These are phyloP conservation scores for Thelephora ganbajun DNA, from an alignment of 768 basidiomycete species.

Conservation along the genomic window DNA sequence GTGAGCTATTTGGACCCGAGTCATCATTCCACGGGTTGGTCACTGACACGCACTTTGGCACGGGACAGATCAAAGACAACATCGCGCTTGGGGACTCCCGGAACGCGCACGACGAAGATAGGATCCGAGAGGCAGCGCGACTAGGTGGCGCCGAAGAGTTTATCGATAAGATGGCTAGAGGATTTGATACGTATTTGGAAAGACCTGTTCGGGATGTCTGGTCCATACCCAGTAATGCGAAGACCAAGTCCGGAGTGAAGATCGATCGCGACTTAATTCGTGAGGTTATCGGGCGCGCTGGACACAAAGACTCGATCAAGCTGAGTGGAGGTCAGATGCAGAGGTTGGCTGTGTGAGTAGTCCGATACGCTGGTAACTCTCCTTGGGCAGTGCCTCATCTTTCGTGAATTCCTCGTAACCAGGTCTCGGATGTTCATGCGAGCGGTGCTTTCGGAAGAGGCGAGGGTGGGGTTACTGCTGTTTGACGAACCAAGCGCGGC, in stretches of 20 bases:
- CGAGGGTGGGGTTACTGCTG: constrained; percentile 14
- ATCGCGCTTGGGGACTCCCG: constrained; percentile 61
- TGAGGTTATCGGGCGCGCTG: constrained; percentile 27
- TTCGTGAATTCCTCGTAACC: too few relatives aligned
- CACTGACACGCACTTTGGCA: neutral
- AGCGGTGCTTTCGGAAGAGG: constrained; percentile 17
- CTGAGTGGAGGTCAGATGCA: constrained; percentile 73
- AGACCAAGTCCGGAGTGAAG: constrained; percentile 40
- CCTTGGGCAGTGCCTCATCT: too few relatives aligned
- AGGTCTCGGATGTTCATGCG: constrained; percentile 19
- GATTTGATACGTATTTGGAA: constrained; percentile 59
- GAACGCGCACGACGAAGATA: constrained; percentile 34
- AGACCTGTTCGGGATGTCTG: constrained; percentile 62
- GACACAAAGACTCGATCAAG: constrained; percentile 15
- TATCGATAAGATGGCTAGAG: constrained; percentile 47
- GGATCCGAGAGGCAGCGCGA: constrained; percentile 48
- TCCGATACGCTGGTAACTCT: too few relatives aligned
- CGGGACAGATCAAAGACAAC: constrained; percentile 54
- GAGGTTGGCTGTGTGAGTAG: constrained; percentile 52
- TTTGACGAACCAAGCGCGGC: constrained; percentile 18
- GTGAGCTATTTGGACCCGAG: constrained; percentile 18
- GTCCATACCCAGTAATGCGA: constrained; percentile 52
- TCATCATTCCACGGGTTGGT: neutral
- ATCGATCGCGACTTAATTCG: constrained; percentile 38
- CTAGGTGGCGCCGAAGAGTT: constrained; percentile 60